Percentiles rank a stretch among this genome's conserved stretches.
Evolutionary conservation across 345 rosid species (phyloP).

Genomic region (Firmiana major): DNA sequence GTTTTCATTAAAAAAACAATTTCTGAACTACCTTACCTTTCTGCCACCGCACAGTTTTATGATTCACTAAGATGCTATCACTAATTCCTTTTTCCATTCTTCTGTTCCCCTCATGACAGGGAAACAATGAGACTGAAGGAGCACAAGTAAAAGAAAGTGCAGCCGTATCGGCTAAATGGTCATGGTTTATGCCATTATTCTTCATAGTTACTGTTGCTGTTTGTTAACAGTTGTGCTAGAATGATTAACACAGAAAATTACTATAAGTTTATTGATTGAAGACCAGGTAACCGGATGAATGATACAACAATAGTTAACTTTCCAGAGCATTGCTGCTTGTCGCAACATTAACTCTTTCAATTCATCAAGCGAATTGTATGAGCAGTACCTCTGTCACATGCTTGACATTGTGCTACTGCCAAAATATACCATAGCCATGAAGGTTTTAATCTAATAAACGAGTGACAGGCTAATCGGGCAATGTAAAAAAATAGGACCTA

Average conservation of each 20-base stretch:
- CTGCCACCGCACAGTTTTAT: not conserved
- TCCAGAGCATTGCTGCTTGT: not conserved
- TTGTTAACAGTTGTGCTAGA: not conserved
- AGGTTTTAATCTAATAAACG: not conserved
- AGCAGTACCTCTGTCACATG: not conserved
- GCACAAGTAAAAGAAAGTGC: conserved; percentile 10
- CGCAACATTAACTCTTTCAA: not conserved
- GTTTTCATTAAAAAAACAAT: not conserved
- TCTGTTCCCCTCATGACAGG: conserved; percentile 6
- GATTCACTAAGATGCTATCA: not conserved
- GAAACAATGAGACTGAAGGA: conserved; percentile 14
- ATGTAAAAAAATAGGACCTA: no score
- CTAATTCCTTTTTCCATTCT: not conserved
- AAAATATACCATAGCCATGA: not conserved
- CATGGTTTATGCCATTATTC: conserved; percentile 3
- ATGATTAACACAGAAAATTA: not conserved
- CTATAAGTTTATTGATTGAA: not conserved
- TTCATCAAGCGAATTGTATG: not conserved
- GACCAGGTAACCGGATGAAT: not conserved
- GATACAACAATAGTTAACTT: not conserved
- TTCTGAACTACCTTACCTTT: not conserved
- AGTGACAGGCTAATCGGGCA: not conserved
- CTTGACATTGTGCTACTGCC: not conserved
- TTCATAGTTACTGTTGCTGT: not conserved
- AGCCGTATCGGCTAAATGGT: conserved; percentile 11